Percentiles rank a stretch among this genome's conserved stretches.
Evolutionary conservation across 768 basidiomycete species (phyloP).

Genomic region (Favolaschia claudopus): DNA sequence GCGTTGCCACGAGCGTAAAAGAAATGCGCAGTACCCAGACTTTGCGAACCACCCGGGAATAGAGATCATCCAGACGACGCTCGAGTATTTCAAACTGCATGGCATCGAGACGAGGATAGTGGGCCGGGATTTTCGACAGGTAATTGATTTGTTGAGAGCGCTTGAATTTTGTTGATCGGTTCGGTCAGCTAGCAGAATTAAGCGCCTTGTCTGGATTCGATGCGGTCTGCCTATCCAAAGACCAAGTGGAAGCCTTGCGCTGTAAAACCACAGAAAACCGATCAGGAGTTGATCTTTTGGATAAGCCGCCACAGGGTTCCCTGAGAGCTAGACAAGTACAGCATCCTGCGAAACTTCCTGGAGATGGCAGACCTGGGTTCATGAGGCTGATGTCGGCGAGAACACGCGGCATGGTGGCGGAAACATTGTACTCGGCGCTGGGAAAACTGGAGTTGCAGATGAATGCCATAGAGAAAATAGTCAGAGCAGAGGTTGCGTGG

Average conservation of each 20-base stretch:
- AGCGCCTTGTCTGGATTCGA: slow-evolving; percentile 49
- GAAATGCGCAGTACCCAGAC: slow-evolving; percentile 29
- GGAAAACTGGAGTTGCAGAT: slow-evolving; percentile 44
- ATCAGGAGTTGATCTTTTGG: slow-evolving; percentile 13
- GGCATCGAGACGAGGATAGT: slow-evolving; percentile 49
- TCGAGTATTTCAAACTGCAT: slow-evolving; percentile 51
- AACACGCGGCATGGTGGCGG: slow-evolving; percentile 40
- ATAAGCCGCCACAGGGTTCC: slow-evolving; percentile 36
- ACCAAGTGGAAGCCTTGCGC: slow-evolving; percentile 45
- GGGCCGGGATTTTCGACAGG: slow-evolving; percentile 51
- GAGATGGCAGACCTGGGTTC: slow-evolving; percentile 37
- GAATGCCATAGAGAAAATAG: slow-evolving; percentile 44
- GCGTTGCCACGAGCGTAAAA: slow-evolving; percentile 48
- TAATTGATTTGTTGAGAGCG: slow-evolving; percentile 27
- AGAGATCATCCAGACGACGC: slow-evolving; percentile 53
- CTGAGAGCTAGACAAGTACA: slow-evolving; percentile 47
- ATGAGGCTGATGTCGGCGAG: slow-evolving; percentile 45
- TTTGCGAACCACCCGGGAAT: slow-evolving; percentile 50
- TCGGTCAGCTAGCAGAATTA: slow-evolving; percentile 49
- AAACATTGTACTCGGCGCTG: slow-evolving; percentile 43
- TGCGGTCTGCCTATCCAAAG: slow-evolving; percentile 50
- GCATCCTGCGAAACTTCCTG: slow-evolving; percentile 46
- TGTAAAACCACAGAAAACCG: slow-evolving; percentile 38
- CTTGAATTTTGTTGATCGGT: background rate
- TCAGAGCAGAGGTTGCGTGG: slow-evolving; percentile 42